phyloP scores from a whole-genome alignment of 192 early-diverging fungal genomes.

The Chytriomyces hyalinus region DNA sequence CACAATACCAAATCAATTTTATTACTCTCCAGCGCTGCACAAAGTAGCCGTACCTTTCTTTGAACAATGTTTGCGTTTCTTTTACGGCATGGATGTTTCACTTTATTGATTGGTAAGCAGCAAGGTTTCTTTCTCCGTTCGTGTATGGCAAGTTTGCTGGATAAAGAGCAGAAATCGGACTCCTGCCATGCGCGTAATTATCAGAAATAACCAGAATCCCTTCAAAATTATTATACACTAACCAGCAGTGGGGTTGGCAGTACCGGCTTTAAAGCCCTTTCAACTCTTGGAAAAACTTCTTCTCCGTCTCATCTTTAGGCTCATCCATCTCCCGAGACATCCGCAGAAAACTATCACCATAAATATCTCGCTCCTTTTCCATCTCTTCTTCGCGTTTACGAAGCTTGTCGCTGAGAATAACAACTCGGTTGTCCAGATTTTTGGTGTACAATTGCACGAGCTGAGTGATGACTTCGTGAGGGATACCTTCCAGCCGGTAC shows the following conservation, averaged over 20 bases:
- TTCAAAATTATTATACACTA: no score
- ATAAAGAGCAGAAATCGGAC: no score
- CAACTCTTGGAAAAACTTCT: slow-evolving; percentile 19
- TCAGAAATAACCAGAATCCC: no score
- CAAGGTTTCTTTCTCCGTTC: no score
- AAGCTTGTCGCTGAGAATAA: not conserved
- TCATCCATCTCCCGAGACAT: not conserved
- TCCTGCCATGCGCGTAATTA: no score
- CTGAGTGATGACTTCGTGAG: slow-evolving; percentile 10
- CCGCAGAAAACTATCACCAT: slow-evolving; percentile 21
- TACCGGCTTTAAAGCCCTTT: slow-evolving; percentile 13
- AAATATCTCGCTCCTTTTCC: not conserved
- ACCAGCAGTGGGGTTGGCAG: not conserved
- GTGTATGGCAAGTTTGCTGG: no score
- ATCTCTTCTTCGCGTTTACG: not conserved
- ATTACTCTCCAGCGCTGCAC: no score
- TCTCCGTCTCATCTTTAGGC: slow-evolving; percentile 10
- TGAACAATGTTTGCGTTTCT: no score
- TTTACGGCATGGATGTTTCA: no score
- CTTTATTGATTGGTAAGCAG: no score
- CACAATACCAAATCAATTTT: no score
- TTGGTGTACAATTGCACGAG: slow-evolving; percentile 1
- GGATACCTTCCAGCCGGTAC: slow-evolving; percentile 23
- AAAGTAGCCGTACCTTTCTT: no score
- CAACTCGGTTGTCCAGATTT: not conserved